A percentile compares a stretch with the other conserved stretches of the same genome.
These are phyloP conservation scores for Zygosaccharomyces bailii DNA, from an alignment of 805 yeast species.

Conservation along the genomic window DNA sequence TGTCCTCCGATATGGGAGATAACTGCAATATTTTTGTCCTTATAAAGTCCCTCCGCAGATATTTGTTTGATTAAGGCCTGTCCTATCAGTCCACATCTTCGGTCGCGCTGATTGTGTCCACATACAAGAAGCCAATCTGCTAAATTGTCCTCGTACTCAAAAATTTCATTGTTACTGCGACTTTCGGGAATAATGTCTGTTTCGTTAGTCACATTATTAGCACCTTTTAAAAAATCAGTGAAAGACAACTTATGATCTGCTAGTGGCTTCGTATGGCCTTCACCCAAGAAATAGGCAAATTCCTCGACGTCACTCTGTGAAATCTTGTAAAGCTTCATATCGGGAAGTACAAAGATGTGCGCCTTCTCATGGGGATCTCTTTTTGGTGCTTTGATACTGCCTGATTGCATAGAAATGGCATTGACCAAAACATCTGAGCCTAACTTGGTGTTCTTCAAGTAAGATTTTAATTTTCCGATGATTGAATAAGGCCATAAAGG, in stretches of 20 bases:
- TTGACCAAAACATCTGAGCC: slow-evolving; percentile 21
- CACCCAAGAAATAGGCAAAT: slow-evolving; percentile 24
- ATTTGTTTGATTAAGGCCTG: slow-evolving; percentile 20
- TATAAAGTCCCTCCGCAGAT: slow-evolving; percentile 1
- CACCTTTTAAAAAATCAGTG: slow-evolving; percentile 19
- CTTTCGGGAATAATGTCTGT: neutral
- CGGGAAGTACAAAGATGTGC: slow-evolving; percentile 22
- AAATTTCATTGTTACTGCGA: slow-evolving; percentile 1
- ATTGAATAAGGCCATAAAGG: slow-evolving; percentile 24
- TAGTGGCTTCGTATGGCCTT: slow-evolving; percentile 10
- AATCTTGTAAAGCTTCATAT: slow-evolving; percentile 24
- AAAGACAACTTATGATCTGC: slow-evolving; percentile 11
- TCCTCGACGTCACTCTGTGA: slow-evolving; percentile 11
- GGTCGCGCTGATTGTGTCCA: slow-evolving; percentile 30
- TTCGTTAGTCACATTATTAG: slow-evolving; percentile 12
- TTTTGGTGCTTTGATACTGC: slow-evolving; percentile 9
- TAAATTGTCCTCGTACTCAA: slow-evolving; percentile 9
- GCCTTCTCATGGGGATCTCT: slow-evolving; percentile 8
- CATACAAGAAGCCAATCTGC: slow-evolving; percentile 26
- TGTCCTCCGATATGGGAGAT: slow-evolving; percentile 85
- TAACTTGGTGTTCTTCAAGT: slow-evolving; percentile 13
- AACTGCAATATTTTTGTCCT: slow-evolving; percentile 46
- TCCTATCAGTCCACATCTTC: slow-evolving; percentile 28
- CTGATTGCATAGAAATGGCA: slow-evolving; percentile 18
- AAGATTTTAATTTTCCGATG: slow-evolving; percentile 18